Conservation (phyloP, 305 asterid genomes). For the Coffea humblotiana region DNA sequence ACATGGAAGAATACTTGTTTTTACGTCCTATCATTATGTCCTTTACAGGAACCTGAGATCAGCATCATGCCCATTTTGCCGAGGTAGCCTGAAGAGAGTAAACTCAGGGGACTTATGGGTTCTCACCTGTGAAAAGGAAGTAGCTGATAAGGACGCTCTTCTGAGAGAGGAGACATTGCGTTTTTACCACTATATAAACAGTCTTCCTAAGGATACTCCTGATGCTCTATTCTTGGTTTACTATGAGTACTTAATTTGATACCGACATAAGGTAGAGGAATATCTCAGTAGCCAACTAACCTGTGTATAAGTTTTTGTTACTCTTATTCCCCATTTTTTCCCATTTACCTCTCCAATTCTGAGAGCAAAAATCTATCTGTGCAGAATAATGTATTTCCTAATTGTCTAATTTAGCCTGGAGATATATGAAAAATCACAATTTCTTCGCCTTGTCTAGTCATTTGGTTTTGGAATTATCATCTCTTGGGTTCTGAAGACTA, state of each 20-base stretch:
- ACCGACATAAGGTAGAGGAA: not conserved
- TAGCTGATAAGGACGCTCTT: slow-evolving; percentile 57
- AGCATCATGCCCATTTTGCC: slow-evolving; percentile 87
- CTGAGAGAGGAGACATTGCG: slow-evolving; percentile 57
- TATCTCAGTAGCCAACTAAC: not conserved
- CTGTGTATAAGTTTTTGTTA: not conserved
- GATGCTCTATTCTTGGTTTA: slow-evolving; percentile 74
- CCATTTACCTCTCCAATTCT: not conserved
- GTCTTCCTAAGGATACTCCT: slow-evolving; percentile 71
- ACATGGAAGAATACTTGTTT: not conserved
- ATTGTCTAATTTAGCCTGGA: not conserved
- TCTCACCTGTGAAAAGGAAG: slow-evolving; percentile 69
- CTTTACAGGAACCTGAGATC: slow-evolving; percentile 77
- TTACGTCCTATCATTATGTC: not conserved
- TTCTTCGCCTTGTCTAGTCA: not conserved
- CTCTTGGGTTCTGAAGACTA: not conserved
- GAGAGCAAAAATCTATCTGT: not conserved
- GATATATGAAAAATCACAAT: not conserved
- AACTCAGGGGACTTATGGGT: slow-evolving; percentile 79
- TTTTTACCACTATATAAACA: slow-evolving; percentile 65
- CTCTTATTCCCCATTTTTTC: not conserved
- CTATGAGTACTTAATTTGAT: slow-evolving; percentile 70
- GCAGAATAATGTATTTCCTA: not conserved
- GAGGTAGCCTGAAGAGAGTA: slow-evolving; percentile 70
- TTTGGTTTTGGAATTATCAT: not conserved